Percentiles rank a stretch among this genome's conserved stretches.
Conservation (phyloP, 2,329 filamentous ascomycete species). For the Colletotrichum incanum region DNA sequence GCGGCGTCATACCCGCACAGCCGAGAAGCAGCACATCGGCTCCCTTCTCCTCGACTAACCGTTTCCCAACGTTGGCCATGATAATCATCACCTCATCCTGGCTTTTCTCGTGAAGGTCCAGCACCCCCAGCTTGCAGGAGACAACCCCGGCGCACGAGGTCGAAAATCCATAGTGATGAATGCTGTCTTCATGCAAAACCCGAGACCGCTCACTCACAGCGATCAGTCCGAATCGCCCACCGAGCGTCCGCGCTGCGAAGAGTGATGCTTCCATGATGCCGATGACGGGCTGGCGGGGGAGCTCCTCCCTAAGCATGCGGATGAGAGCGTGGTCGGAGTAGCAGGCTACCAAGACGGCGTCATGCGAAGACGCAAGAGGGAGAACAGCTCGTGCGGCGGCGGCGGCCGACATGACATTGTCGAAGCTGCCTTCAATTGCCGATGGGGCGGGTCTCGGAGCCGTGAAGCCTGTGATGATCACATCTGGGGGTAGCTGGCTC, state of each 20-base stretch:
- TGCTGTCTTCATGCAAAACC: slow-evolving; percentile 41
- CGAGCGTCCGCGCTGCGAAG: slow-evolving; percentile 28
- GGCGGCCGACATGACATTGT: slow-evolving; percentile 70
- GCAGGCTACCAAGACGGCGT: slow-evolving; percentile 34
- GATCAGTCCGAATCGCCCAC: slow-evolving; percentile 31
- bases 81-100: slow-evolving; percentile 32
- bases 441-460: slow-evolving; percentile 25
- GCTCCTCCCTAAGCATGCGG: slow-evolving; percentile 35
- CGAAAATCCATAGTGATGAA: slow-evolving; percentile 34
- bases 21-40: slow-evolving; percentile 34
- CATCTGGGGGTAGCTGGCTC: slow-evolving; percentile 56
- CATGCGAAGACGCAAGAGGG: slow-evolving; percentile 56
- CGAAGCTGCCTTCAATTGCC: slow-evolving; percentile 71
- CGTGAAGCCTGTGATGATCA: slow-evolving; percentile 46
- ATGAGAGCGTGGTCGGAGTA: slow-evolving; percentile 38
- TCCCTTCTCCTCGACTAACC: slow-evolving; percentile 26
- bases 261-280: slow-evolving; percentile 86
- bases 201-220: slow-evolving; percentile 32
- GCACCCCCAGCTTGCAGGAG: slow-evolving; percentile 29
- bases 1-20: slow-evolving; percentile 34
- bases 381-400: slow-evolving; percentile 54
- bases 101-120: slow-evolving; percentile 41
- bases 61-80: slow-evolving; percentile 33
- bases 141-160: slow-evolving; percentile 29
- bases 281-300: slow-evolving; percentile 65